Evolutionary conservation across 805 yeast genomes (phyloP).

Genomic region (Wickerhamomyces kurtzmanii): DNA sequence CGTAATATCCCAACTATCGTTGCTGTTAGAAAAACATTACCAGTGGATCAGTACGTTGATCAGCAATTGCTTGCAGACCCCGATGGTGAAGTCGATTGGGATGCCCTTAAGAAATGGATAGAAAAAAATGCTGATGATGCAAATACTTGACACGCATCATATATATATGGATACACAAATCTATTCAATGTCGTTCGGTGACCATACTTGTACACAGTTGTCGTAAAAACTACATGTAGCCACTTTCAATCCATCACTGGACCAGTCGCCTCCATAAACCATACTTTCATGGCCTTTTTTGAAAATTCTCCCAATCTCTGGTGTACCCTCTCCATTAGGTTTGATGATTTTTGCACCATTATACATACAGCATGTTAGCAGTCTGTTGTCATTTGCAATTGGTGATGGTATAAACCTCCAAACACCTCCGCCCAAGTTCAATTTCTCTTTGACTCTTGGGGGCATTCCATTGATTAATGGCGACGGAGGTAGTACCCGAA

Average conservation of each 20-base stretch:
- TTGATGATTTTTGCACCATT: slow-evolving; percentile 75
- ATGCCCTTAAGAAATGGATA: slow-evolving; percentile 30
- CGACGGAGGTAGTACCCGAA: slow-evolving; percentile 39
- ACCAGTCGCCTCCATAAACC: slow-evolving; percentile 96
- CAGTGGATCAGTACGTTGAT: slow-evolving; percentile 29
- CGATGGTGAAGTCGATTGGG: slow-evolving; percentile 31
- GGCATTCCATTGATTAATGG: slow-evolving; percentile 35
- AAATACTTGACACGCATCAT: not conserved
- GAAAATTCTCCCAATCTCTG: slow-evolving; percentile 29
- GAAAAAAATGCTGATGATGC: slow-evolving; percentile 28
- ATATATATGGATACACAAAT: not conserved
- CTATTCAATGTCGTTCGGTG: slow-evolving; percentile 6
- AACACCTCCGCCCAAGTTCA: slow-evolving; percentile 83
- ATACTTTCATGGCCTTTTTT: slow-evolving; percentile 78
- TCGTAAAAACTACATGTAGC: slow-evolving; percentile 93
- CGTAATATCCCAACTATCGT: slow-evolving; percentile 56
- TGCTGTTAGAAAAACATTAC: slow-evolving; percentile 56
- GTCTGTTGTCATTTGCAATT: slow-evolving; percentile 25
- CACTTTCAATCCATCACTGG: slow-evolving; percentile 31
- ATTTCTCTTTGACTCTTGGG: slow-evolving; percentile 34
- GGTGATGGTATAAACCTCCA: slow-evolving; percentile 80
- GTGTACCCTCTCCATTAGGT: slow-evolving; percentile 15
- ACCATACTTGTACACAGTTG: slow-evolving; percentile 72
- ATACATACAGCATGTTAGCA: slow-evolving; percentile 89
- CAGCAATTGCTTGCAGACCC: slow-evolving; percentile 12